Percentiles rank a stretch among this genome's conserved stretches.
Evolutionary conservation across 1,284 basidiomycete genomes (phyloP).

Genomic region (Meira miltonrushii): DNA sequence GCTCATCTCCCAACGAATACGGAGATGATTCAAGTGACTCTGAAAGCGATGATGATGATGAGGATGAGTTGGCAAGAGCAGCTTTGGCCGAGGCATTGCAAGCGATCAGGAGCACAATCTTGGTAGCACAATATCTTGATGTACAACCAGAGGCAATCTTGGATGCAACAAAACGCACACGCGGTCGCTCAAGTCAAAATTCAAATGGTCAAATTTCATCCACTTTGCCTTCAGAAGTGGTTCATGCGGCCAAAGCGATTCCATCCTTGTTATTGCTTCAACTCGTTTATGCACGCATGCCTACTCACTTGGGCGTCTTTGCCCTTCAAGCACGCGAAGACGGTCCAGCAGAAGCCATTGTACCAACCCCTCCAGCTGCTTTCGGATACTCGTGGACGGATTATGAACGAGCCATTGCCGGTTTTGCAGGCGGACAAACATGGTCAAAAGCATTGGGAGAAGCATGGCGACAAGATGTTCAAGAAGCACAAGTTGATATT

Average conservation of each 20-base stretch:
- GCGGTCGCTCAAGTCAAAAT: constrained; percentile 8
- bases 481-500: background rate
- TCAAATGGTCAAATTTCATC: background rate
- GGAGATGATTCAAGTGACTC: constrained; percentile 18
- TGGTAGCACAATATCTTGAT: constrained; percentile 39
- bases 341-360: background rate
- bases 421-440: constrained; percentile 39
- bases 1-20: constrained; percentile 18
- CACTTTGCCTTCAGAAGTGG: constrained; percentile 9
- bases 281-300: constrained; percentile 43
- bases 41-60: constrained; percentile 32
- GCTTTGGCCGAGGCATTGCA: constrained; percentile 47
- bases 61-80: constrained; percentile 46
- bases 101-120: constrained; percentile 40
- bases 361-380: constrained; percentile 35
- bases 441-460: constrained; percentile 38
- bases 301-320: constrained; percentile 11
- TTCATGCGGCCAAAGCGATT: constrained; percentile 37
- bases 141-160: constrained; percentile 30
- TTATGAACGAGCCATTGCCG: constrained; percentile 44
- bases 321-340: background rate
- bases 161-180: constrained; percentile 10
- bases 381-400: constrained; percentile 44
- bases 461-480: constrained; percentile 24
- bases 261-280: constrained; percentile 45